phyloP scores from a whole-genome alignment of 768 basidiomycete genomes.

The Cubamyces lactineus region DNA sequence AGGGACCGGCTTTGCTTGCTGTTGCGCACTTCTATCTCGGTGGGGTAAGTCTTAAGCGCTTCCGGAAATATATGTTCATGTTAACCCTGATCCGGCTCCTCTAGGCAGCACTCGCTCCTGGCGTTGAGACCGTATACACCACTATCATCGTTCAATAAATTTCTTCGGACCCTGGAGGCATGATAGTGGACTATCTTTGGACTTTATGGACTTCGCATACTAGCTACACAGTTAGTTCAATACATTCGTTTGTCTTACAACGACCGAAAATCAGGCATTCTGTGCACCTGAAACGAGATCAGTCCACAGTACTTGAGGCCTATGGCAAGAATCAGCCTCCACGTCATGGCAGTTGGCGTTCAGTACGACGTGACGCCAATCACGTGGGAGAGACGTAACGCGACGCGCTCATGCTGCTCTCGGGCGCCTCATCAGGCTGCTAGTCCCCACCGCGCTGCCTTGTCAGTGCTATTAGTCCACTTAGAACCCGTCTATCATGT shows the following conservation, averaged over 20 bases:
- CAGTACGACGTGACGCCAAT: conserved; percentile 2
- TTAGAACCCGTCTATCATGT: conserved; percentile 14
- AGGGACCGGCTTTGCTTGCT: conserved; percentile 16
- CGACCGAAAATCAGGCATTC: too few species aligned
- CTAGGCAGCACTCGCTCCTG: not conserved
- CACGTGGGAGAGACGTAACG: conserved; percentile 11
- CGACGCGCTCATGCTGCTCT: not conserved
- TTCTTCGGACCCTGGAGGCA: not conserved
- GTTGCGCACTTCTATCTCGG: conserved; percentile 26
- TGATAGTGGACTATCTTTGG: not conserved
- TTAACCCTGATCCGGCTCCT: not conserved
- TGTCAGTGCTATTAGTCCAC: not conserved
- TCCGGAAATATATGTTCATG: not conserved
- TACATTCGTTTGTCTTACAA: too few species aligned
- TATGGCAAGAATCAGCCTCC: too few species aligned
- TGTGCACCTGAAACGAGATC: too few species aligned
- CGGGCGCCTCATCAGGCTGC: not conserved
- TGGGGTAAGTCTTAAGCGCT: conserved; percentile 19
- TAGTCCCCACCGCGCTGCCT: not conserved
- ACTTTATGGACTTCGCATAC: not conserved
- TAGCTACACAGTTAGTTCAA: not conserved
- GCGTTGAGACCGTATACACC: not conserved
- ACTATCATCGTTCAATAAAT: not conserved
- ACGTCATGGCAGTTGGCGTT: not conserved
- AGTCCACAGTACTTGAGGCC: not conserved